Base-by-base conservation (phyloP, 345 rosid genomes). In the Gossypium rotundifolium region DNA sequence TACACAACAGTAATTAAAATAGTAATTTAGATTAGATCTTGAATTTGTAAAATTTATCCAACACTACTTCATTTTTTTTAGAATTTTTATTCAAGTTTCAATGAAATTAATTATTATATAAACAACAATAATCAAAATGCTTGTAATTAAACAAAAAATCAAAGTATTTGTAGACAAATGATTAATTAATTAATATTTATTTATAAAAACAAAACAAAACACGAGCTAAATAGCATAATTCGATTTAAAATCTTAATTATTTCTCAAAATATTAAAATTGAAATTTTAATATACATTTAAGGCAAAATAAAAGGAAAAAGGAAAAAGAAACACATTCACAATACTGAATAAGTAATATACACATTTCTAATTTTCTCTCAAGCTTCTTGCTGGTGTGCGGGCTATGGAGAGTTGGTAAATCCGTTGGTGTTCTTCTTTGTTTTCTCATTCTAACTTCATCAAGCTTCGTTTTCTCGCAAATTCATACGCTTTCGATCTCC, bases 401-500 rank as follows among this genome's bases (percentile, higher is more conserved):
- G 62, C 62, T 9, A 57, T 22, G 62, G 62, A 57, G 62, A 57
- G 62, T 57, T 57, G 62, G 22, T 57, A 20, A 22, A 57, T 57
- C 29, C 62, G 16, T 57, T 57, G 33, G 6, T 22, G 10, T 54
- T 57, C 33, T 57, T 57, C 62, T 57, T 23, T 22, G 23, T 22
- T 57, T 57, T 20, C 62, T 57, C 62, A 11, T 22, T 57, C 33
- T 11, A 57, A 57, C 29, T 57, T 22, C 62, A 57, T 57, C 13
- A 27, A n/a, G 45, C 22, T 48, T 27, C 54, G 22, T 27, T 69
- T 13, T 52, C 57, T 72, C 65, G 64, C 64, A 74, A 62, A 74
- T 63, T 69, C 71, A 51, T 45, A 63, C 71, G 62, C 71, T 74
- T 48, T 62, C 33, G 17, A 59, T 59, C 38, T 22, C 33, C 33